Evolutionary conservation across 2,329 filamentous ascomycete genomes (phyloP), one percentile per base, ranked within the genome.

Genomic region (Claviceps quebecensis): DNA sequence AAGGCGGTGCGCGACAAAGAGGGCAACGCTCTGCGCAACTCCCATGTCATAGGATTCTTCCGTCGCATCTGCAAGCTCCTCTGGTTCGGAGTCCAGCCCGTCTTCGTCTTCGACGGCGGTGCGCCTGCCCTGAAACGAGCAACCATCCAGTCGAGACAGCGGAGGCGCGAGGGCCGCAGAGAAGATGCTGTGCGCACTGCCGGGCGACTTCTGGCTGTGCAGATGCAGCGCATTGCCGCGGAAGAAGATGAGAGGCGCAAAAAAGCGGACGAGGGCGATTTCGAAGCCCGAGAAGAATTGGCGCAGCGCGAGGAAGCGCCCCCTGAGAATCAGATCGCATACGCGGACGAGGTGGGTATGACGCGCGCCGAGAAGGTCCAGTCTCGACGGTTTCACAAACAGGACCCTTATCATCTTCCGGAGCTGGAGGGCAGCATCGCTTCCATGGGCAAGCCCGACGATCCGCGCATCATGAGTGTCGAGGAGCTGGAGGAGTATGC

Each of bases 1-100:
- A 98, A 98, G 72, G 93, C 94, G 9, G 93, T 98, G 11, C 90
- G 93, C 60, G 93, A 98, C 70, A 96, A 97, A 63, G 93, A 98
- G 69, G 93, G 93, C 50, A 95, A 98, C 63, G 93, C 93, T 1
- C 75, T 98, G 49, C 87, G 90, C 56, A 98, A 96, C 71, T 91
- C 87, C 34, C 93, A 98, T 63, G 81, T 98, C 38, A 87, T 98
- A 44, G 93, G 94, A 40, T 98, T 98, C 78, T 98, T 98, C 70
- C 87, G 93, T 49, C 83, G 93, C 54, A 95, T 98, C 65, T 98
- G 93, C 77, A 98, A 98, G 66, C 77, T 98, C 1, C 77, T 98
- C 1, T 98, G 91, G 78, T 91, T 93, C 62, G 93, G 94, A 48
- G 95, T 98, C 66, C 87, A 85, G 56, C 94, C 93, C 0, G 89